Percentiles rank a stretch among this genome's conserved stretches.
phyloP scores from a whole-genome alignment of 1,284 basidiomycete species.

The Apiotrichum montevideense region DNA sequence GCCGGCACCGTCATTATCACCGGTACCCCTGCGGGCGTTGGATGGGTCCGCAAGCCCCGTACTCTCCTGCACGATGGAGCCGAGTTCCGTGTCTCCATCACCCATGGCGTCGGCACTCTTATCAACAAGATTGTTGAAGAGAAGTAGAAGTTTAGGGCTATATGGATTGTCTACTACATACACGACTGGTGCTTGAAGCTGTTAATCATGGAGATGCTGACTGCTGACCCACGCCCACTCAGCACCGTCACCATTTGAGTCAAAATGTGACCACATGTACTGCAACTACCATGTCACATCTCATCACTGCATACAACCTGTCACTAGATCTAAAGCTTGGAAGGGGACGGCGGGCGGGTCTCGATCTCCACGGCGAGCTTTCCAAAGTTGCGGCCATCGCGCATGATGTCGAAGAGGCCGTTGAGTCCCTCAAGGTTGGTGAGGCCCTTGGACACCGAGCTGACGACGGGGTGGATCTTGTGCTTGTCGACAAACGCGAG shows the following conservation, averaged over 20 bases:
- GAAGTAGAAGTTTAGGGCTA: slow-evolving; percentile 20
- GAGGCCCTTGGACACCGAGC: slow-evolving; percentile 4
- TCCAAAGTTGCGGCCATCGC: slow-evolving; percentile 14
- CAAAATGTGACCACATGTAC: no score
- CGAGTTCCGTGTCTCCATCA: slow-evolving; percentile 45
- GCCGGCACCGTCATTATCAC: slow-evolving; percentile 77
- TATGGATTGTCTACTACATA: background rate
- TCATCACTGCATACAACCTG: no score
- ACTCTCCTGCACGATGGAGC: slow-evolving; percentile 41
- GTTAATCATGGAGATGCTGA: no score
- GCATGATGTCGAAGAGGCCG: slow-evolving; percentile 13
- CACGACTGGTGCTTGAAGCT: no score
- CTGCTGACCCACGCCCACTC: no score
- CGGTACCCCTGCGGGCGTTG: slow-evolving; percentile 46
- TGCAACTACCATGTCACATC: no score
- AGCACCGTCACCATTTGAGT: no score
- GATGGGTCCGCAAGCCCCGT: slow-evolving; percentile 38
- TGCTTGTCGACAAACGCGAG: slow-evolving; percentile 10
- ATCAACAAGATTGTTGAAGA: slow-evolving; percentile 47
- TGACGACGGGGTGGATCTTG: slow-evolving; percentile 12
- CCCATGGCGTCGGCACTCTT: slow-evolving; percentile 47
- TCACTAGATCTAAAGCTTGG: slow-evolving; percentile 2
- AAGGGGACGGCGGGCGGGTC: slow-evolving; percentile 1
- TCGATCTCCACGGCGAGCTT: slow-evolving; percentile 19
- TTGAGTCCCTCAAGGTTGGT: slow-evolving; percentile 9